A percentile compares a stretch with the other conserved stretches of the same genome.
Evolutionary conservation across 2,329 filamentous ascomycete species (phyloP).

Genomic region (Alternaria sp.): DNA sequence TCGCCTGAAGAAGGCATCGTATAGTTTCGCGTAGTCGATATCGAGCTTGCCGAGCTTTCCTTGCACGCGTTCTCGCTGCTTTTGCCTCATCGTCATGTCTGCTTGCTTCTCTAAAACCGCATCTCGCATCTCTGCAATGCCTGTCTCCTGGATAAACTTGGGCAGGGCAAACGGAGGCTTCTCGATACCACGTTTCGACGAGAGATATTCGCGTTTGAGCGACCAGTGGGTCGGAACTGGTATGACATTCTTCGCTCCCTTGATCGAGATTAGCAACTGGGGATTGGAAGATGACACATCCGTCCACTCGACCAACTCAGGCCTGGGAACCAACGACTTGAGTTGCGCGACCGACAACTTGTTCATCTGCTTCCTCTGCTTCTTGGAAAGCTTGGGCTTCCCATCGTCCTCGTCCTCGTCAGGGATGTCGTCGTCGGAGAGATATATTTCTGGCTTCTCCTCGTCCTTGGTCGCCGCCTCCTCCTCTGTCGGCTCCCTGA

Average conservation of each 20-base stretch:
- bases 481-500: slow-evolving; percentile 65
- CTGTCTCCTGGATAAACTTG: slow-evolving; percentile 96
- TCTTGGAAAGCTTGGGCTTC: slow-evolving; percentile 82
- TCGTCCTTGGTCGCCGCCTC: slow-evolving; percentile 60
- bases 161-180: slow-evolving; percentile 92
- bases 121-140: slow-evolving; percentile 97
- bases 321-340: slow-evolving; percentile 88
- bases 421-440: slow-evolving; percentile 83
- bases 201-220: slow-evolving; percentile 94
- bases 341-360: slow-evolving; percentile 95
- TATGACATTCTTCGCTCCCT: slow-evolving; percentile 92
- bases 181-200: slow-evolving; percentile 95
- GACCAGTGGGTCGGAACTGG: slow-evolving; percentile 95
- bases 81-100: slow-evolving; percentile 89
- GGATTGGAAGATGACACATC: slow-evolving; percentile 93
- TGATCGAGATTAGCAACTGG: slow-evolving; percentile 88
- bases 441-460: slow-evolving; percentile 86
- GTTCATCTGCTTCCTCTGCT: slow-evolving; percentile 89
- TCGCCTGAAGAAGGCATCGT: slow-evolving; percentile 97
- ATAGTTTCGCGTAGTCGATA: slow-evolving; percentile 97
- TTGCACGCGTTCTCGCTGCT: slow-evolving; percentile 90
- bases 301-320: slow-evolving; percentile 97
- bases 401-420: slow-evolving; percentile 82
- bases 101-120: slow-evolving; percentile 96
- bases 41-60: slow-evolving; percentile 97